Conservation (phyloP, 805 yeast genomes). For the Candida insectalens region DNA sequence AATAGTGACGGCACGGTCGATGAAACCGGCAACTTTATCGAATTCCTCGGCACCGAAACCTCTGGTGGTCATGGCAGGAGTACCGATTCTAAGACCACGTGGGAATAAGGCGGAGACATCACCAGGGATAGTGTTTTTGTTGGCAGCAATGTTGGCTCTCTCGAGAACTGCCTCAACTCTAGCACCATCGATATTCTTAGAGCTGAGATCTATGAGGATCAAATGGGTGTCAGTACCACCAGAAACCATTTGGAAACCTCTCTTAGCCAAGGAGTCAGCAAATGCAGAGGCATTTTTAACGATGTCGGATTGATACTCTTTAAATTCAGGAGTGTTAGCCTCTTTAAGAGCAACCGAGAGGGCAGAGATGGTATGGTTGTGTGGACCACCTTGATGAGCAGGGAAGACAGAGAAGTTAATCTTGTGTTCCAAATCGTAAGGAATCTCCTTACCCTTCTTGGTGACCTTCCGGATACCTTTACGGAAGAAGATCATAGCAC, state of each 20-base stretch:
- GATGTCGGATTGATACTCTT: conserved; percentile 75
- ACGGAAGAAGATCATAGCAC: conserved; percentile 96
- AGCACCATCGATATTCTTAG: conserved; percentile 86
- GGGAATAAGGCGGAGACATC: conserved; percentile 95
- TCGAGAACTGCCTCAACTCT: conserved; percentile 87
- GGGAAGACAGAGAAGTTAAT: conserved; percentile 98
- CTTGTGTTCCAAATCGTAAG: conserved; percentile 80
- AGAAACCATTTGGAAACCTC: conserved; percentile 75
- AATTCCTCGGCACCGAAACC: conserved; percentile 79
- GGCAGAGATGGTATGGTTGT: conserved; percentile 95
- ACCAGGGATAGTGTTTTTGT: conserved; percentile 94
- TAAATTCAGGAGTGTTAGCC: conserved; percentile 82
- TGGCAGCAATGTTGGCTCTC: conserved; percentile 85
- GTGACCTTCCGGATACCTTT: conserved; percentile 80
- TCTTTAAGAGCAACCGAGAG: conserved; percentile 92
- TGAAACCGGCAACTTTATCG: conserved; percentile 67
- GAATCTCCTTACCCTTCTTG: conserved; percentile 77
- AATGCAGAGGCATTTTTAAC: conserved; percentile 73
- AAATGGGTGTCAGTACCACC: conserved; percentile 94
- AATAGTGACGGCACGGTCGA: conserved; percentile 68
- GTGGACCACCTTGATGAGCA: conserved; percentile 99
- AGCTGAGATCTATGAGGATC: conserved; percentile 74
- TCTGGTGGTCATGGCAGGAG: conserved; percentile 98
- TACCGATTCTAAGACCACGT: conserved; percentile 92
- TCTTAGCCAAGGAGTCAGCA: conserved; percentile 52